Evolutionary conservation across 2,329 filamentous ascomycete species (phyloP).

Genomic region (Botrytis deweyae): DNA sequence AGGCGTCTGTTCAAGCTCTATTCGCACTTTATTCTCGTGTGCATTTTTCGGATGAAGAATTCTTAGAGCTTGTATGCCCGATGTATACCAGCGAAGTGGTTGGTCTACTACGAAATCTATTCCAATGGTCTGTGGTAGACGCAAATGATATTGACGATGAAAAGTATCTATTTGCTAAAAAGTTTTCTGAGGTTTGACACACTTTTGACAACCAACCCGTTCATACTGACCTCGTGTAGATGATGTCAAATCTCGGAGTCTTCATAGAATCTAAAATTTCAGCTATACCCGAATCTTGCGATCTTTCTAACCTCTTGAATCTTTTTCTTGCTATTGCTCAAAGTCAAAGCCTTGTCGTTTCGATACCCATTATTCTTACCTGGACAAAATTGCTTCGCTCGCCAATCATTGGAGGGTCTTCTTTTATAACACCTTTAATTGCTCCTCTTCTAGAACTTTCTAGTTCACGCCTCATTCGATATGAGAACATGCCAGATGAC

Average conservation of each 20-base stretch:
- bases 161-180: constrained; percentile 90
- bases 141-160: constrained; percentile 84
- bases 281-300: constrained; percentile 61
- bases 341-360: constrained; percentile 85
- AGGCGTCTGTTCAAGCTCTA: constrained; percentile 81
- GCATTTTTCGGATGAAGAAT: constrained; percentile 75
- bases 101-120: constrained; percentile 68
- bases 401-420: constrained; percentile 65
- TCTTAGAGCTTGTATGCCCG: constrained; percentile 72
- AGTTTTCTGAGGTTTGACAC: constrained; percentile 76
- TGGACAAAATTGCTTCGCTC: constrained; percentile 83
- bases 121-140: constrained; percentile 77
- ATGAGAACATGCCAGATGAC: constrained; percentile 82
- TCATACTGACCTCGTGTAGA: constrained; percentile 47
- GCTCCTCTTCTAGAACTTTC: constrained; percentile 78
- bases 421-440: constrained; percentile 60
- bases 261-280: constrained; percentile 78
- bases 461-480: constrained; percentile 79
- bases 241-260: constrained; percentile 80
- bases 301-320: constrained; percentile 73
- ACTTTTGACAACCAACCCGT: neutral
- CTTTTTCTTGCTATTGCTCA: constrained; percentile 78
- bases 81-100: constrained; percentile 75
- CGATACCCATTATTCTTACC: constrained; percentile 85
- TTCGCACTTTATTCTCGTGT: constrained; percentile 76